Conservation (phyloP, 2,329 filamentous ascomycete species). For the Emmonsiellopsis sp. region DNA sequence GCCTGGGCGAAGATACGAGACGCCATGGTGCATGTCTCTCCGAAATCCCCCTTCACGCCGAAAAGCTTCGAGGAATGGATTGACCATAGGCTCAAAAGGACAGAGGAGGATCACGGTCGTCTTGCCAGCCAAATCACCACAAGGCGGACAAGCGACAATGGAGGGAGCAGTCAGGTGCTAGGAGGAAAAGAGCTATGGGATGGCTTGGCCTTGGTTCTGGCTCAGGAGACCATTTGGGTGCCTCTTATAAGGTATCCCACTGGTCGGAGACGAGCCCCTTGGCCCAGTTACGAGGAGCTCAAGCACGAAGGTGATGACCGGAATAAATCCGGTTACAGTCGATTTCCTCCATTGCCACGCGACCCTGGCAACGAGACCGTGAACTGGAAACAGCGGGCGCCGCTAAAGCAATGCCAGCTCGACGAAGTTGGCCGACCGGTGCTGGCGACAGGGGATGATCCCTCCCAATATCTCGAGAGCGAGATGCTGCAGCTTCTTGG, state of each 20-base stretch:
- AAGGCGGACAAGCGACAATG: conserved; percentile 2
- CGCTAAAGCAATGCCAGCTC: conserved; percentile 14
- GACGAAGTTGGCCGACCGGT: conserved; percentile 15
- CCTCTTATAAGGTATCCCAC: conserved; percentile 5
- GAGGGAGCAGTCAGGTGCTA: conserved; percentile 8
- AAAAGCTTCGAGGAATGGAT: conserved; percentile 18
- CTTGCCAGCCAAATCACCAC: conserved; percentile 6
- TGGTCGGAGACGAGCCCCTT: conserved; percentile 16
- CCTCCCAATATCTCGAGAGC: conserved; percentile 6
- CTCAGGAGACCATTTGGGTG: conserved; percentile 21
- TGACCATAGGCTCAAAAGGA: conserved; percentile 11
- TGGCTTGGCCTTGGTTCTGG: conserved; percentile 18
- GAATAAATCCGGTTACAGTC: conserved; percentile 19
- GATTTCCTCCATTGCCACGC: conserved; percentile 24
- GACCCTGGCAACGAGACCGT: conserved; percentile 23
- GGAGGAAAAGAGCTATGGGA: conserved; percentile 17
- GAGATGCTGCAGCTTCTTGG: conserved; percentile 11
- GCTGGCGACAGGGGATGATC: conserved; percentile 2
- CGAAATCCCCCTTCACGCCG: conserved; percentile 20
- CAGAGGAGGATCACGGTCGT: conserved; percentile 10
- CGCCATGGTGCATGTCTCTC: conserved; percentile 16
- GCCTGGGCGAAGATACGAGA: conserved; percentile 16
- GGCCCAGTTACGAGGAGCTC: conserved; percentile 24
- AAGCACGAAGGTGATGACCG: conserved; percentile 24
- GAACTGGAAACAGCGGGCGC: conserved; percentile 22